Percentiles rank a stretch among this genome's conserved stretches.
These are phyloP conservation scores for Epichloe aotearoae DNA, from an alignment of 2,329 filamentous ascomycete genomes.

Conservation along the genomic window DNA sequence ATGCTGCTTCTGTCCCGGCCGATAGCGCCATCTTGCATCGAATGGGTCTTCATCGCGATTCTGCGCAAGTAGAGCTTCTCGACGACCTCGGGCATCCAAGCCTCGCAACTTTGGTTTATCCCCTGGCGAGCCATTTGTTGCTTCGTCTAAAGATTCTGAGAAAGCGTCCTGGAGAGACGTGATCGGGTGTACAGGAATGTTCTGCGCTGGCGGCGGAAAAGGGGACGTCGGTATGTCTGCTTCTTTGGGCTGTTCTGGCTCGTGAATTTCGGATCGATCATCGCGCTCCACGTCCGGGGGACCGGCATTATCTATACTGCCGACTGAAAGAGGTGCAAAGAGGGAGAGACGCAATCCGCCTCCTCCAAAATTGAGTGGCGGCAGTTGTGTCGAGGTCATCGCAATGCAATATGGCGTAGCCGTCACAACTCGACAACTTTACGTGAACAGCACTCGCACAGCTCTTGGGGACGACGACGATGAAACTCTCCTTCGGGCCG, in stretches of 20 bases:
- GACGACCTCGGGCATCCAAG: slow-evolving; percentile 46
- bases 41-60: slow-evolving; percentile 57
- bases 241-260: background rate
- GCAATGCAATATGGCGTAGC: background rate
- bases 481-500: background rate
- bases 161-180: slow-evolving; percentile 68
- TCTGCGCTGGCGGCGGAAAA: slow-evolving; percentile 8
- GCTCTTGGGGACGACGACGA: background rate
- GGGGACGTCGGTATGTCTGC: slow-evolving; percentile 6
- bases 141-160: slow-evolving; percentile 67
- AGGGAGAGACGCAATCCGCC: slow-evolving; percentile 19
- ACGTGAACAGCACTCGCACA: background rate
- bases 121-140: slow-evolving; percentile 33
- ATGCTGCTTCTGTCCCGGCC: slow-evolving; percentile 65
- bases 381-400: slow-evolving; percentile 18
- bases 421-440: background rate
- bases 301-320: slow-evolving; percentile 1
- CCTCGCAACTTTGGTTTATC: slow-evolving; percentile 39
- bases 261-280: background rate
- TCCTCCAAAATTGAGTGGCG: slow-evolving; percentile 16
- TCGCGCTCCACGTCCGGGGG: background rate
- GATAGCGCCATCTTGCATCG: slow-evolving; percentile 62
- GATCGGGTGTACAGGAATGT: slow-evolving; percentile 49
- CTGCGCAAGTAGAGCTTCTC: slow-evolving; percentile 54
- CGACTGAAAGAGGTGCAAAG: slow-evolving; percentile 12